These are phyloP conservation scores for Nasturtium officinale DNA, from an alignment of 345 rosid genomes.

Conservation along the genomic window DNA sequence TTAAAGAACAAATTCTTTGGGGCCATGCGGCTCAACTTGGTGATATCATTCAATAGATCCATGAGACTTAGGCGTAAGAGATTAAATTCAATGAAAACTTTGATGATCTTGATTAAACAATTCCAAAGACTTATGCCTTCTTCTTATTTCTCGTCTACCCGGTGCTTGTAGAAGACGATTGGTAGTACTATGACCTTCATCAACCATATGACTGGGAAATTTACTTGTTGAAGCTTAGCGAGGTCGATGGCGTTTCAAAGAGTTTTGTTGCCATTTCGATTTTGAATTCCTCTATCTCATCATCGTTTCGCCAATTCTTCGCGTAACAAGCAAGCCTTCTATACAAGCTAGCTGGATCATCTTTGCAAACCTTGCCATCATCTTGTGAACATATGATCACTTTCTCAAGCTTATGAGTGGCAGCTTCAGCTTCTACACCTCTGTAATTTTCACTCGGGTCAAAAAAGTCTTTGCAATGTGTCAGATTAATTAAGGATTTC, in stretches of 20 bases:
- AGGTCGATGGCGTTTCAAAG: constrained; percentile 14
- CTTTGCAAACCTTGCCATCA: too few species aligned
- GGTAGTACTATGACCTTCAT: neutral
- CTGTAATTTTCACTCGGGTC: too few species aligned
- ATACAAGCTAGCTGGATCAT: too few species aligned
- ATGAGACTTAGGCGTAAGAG: neutral
- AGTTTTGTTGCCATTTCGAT: neutral
- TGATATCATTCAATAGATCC: neutral
- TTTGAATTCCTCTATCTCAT: too few species aligned
- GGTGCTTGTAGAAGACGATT: neutral
- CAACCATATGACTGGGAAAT: neutral
- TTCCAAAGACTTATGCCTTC: constrained; percentile 1
- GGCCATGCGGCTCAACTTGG: neutral
- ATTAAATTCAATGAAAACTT: neutral
- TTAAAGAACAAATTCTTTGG: constrained; percentile 16
- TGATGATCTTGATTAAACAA: neutral
- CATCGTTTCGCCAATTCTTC: too few species aligned
- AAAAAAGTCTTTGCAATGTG: too few species aligned
- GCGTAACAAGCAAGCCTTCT: too few species aligned
- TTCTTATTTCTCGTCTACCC: neutral
- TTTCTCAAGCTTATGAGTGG: too few species aligned
- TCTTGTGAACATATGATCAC: too few species aligned
- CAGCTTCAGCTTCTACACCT: too few species aligned
- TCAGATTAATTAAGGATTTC: too few species aligned
- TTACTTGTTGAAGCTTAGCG: neutral